Evolutionary conservation across 148 eudicot genomes (phyloP).

Genomic region (Silene latifolia): DNA sequence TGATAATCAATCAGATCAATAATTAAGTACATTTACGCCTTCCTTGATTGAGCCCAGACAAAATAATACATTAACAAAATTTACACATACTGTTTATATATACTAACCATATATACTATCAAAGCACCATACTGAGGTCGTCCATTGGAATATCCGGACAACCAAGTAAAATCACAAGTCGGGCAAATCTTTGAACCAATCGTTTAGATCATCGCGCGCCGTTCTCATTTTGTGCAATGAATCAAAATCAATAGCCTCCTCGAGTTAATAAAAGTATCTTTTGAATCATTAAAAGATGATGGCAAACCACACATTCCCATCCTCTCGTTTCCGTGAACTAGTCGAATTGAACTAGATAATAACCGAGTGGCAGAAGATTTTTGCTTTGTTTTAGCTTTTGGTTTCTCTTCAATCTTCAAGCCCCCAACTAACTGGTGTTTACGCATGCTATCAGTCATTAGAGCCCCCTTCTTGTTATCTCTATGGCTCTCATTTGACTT

Average conservation of each 20-base stretch:
- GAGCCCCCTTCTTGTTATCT: slow-evolving; percentile 21
- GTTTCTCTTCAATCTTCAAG: slow-evolving; percentile 25
- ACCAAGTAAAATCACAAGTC: slow-evolving; percentile 42
- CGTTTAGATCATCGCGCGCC: slow-evolving; percentile 31
- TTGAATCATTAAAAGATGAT: slow-evolving; percentile 19
- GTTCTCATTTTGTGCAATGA: slow-evolving; percentile 36
- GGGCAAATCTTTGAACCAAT: slow-evolving; percentile 45
- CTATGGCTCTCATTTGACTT: slow-evolving; percentile 34
- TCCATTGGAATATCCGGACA: slow-evolving; percentile 58
- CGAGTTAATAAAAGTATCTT: slow-evolving; percentile 24
- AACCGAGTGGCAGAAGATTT: slow-evolving; percentile 8
- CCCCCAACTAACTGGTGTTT: slow-evolving; percentile 20
- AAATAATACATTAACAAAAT: too few relatives aligned
- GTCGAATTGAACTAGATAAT: slow-evolving; percentile 18
- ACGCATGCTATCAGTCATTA: slow-evolving; percentile 13
- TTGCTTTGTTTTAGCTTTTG: too few relatives aligned
- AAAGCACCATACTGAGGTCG: slow-evolving; percentile 42
- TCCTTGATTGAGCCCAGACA: too few relatives aligned
- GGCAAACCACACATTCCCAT: slow-evolving; percentile 8
- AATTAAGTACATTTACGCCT: too few relatives aligned
- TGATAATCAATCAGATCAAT: too few relatives aligned
- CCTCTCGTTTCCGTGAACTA: slow-evolving; percentile 12
- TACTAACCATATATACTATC: too few relatives aligned
- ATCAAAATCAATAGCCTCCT: slow-evolving; percentile 41
- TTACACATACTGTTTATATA: too few relatives aligned